Conservation (phyloP, 768 basidiomycete species). For the Lepiota venenata region DNA sequence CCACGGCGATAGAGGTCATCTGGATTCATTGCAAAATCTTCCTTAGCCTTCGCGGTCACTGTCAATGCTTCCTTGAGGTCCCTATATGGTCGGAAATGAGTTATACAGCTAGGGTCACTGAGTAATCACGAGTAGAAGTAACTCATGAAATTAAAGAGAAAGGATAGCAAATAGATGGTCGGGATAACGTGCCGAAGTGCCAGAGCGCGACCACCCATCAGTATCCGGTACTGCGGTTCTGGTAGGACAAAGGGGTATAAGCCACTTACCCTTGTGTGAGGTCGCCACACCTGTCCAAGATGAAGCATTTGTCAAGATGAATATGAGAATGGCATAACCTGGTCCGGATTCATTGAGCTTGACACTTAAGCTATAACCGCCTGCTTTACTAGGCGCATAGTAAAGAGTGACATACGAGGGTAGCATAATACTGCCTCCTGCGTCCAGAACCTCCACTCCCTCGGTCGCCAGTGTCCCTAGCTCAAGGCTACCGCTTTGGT, state of each 20-base stretch:
- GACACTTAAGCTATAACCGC: background rate
- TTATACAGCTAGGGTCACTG: background rate
- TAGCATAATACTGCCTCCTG: slow-evolving; percentile 29
- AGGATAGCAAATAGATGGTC: background rate
- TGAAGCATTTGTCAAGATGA: slow-evolving; percentile 68
- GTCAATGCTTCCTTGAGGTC: slow-evolving; percentile 54
- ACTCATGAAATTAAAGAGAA: background rate
- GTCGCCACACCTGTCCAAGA: slow-evolving; percentile 50
- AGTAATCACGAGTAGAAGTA: background rate
- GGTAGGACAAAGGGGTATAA: background rate
- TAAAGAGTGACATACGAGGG: slow-evolving; percentile 25
- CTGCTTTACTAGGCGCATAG: background rate
- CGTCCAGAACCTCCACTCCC: slow-evolving; percentile 17
- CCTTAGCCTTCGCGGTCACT: slow-evolving; percentile 50
- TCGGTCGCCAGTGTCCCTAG: slow-evolving; percentile 2
- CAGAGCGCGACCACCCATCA: background rate
- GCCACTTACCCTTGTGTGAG: slow-evolving; percentile 47
- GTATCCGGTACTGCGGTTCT: background rate
- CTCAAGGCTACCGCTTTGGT: background rate
- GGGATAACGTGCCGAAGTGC: background rate
- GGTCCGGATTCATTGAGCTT: slow-evolving; percentile 11
- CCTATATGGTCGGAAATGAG: slow-evolving; percentile 26
- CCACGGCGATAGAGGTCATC: slow-evolving; percentile 52
- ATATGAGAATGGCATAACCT: slow-evolving; percentile 60
- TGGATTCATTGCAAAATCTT: slow-evolving; percentile 36